Evolutionary conservation across 257 asterid species (phyloP).

Genomic region (Nicotiana undulata): DNA sequence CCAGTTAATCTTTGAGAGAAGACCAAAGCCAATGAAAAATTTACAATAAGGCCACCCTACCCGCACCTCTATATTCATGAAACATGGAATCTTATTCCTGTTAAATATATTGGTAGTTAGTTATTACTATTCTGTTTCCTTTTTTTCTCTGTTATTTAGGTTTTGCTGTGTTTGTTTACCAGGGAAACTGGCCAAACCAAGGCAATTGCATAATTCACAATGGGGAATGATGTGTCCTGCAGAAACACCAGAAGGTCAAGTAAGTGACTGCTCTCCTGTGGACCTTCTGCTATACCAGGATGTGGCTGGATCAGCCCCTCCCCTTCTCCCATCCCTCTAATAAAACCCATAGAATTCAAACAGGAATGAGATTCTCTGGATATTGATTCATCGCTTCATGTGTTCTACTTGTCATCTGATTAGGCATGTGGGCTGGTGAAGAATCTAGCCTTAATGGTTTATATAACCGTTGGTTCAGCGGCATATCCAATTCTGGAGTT

Average conservation of each 20-base stretch:
- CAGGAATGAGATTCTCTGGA: neutral
- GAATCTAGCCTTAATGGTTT: constrained; percentile 97
- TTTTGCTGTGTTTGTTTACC: constrained; percentile 10
- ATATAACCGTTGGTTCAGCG: constrained; percentile 96
- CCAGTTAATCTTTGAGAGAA: neutral
- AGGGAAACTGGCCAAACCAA: constrained; percentile 97
- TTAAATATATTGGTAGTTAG: neutral
- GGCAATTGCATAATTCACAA: constrained; percentile 97
- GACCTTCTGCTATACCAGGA: neutral
- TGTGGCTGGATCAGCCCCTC: neutral
- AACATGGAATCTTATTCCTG: neutral
- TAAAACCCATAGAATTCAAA: neutral
- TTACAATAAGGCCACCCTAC: neutral
- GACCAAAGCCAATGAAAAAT: neutral
- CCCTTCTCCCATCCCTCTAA: neutral
- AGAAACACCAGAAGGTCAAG: constrained; percentile 99
- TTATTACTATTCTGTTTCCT: neutral
- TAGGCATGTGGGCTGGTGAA: constrained; percentile 98
- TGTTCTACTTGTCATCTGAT: constrained; percentile 11
- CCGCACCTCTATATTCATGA: neutral
- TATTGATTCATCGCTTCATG: neutral
- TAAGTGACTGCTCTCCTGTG: constrained; percentile 23
- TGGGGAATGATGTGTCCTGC: constrained; percentile 99
- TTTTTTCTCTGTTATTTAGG: neutral
- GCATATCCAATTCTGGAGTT: constrained; percentile 95